These are phyloP conservation scores for Agrostemma githago DNA, from an alignment of 148 eudicot genomes.

Conservation along the genomic window DNA sequence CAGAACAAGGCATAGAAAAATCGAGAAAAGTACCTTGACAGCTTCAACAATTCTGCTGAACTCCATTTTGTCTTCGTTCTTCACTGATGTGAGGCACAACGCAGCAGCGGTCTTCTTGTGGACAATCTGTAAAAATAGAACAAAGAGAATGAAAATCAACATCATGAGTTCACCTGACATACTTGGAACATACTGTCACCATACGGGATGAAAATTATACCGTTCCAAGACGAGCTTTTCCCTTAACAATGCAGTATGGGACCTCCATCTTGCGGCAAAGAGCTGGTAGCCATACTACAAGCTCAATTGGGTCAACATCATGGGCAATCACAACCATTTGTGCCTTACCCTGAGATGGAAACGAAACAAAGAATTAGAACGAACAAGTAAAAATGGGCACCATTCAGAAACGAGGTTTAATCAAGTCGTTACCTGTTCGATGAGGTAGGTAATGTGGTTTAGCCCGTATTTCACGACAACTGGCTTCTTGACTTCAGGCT, in stretches of 20 bases:
- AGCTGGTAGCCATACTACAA: slow-evolving; percentile 93
- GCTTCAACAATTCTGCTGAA: slow-evolving; percentile 87
- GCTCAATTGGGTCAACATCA: slow-evolving; percentile 91
- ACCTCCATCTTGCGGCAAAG: slow-evolving; percentile 92
- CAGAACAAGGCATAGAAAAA: not conserved
- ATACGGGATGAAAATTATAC: slow-evolving; percentile 24
- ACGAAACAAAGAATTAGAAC: not conserved
- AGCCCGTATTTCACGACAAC: slow-evolving; percentile 90
- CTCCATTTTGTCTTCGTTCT: slow-evolving; percentile 87
- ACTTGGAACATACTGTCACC: not conserved
- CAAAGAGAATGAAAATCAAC: not conserved
- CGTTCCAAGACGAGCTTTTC: slow-evolving; percentile 82
- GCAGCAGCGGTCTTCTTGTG: slow-evolving; percentile 81
- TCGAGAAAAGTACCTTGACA: slow-evolving; percentile 51
- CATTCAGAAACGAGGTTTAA: not conserved
- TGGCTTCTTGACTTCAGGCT: slow-evolving; percentile 69
- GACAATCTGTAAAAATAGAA: slow-evolving; percentile 45
- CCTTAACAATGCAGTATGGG: slow-evolving; percentile 94
- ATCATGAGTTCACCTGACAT: not conserved
- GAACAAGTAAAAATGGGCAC: not conserved
- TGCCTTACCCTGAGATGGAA: slow-evolving; percentile 61
- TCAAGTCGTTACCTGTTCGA: slow-evolving; percentile 58
- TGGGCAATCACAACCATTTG: slow-evolving; percentile 89
- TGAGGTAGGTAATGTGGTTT: slow-evolving; percentile 79
- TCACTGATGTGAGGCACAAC: slow-evolving; percentile 68